Conservation (phyloP, 371 early-diverging fungal species). For the Sporodiniella umbellata region DNA sequence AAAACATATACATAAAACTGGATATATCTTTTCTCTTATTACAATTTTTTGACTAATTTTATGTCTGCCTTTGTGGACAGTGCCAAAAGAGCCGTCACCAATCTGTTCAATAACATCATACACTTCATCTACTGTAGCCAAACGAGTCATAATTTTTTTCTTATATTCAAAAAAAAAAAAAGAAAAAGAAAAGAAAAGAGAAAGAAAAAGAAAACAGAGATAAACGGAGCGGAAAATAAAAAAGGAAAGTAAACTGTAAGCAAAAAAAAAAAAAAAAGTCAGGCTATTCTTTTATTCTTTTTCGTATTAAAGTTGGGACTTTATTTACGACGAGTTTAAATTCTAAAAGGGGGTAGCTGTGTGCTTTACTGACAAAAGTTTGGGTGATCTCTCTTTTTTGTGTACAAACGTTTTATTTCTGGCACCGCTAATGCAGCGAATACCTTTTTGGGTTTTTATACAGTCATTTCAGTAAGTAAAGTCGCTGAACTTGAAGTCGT, state of each 20-base stretch:
- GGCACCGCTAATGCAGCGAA: too few relatives aligned
- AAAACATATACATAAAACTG: not conserved
- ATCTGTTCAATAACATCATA: conserved; percentile 78
- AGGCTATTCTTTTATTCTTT: too few relatives aligned
- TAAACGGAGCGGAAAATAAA: conserved; percentile 3
- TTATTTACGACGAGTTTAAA: too few relatives aligned
- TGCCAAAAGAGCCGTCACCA: conserved; percentile 93
- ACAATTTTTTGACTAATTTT: conserved; percentile 75
- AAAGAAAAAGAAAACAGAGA: conserved; percentile 7
- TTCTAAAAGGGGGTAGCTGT: too few relatives aligned
- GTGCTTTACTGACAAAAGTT: too few relatives aligned
- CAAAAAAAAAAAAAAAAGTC: not conserved
- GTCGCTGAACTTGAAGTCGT: too few relatives aligned
- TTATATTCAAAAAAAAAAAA: conserved; percentile 6
- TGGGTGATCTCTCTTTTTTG: too few relatives aligned
- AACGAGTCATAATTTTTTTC: conserved; percentile 26
- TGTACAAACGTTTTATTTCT: too few relatives aligned
- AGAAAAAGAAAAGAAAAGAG: conserved; percentile 2
- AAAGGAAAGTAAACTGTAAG: conserved; percentile 5
- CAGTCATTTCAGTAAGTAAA: too few relatives aligned
- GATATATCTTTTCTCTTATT: conserved; percentile 8
- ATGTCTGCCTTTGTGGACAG: conserved; percentile 79
- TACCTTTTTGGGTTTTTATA: too few relatives aligned
- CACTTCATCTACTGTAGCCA: conserved; percentile 45
- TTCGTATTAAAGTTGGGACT: too few relatives aligned